Evolutionary conservation across 2,329 filamentous ascomycete genomes (phyloP).

Genomic region (Aspergillus phoenicis): DNA sequence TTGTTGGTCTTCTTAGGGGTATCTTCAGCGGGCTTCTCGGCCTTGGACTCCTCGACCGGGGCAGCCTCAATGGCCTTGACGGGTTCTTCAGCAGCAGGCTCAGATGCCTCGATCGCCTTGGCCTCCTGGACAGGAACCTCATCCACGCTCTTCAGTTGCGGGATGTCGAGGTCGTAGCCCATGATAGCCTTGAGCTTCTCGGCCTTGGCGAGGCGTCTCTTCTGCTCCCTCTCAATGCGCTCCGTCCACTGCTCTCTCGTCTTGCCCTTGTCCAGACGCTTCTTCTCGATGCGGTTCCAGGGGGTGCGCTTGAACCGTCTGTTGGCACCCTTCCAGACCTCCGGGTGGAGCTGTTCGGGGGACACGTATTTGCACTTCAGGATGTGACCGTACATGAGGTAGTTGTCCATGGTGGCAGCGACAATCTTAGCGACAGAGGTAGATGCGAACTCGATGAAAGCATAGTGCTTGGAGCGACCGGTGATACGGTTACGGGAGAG

Average conservation of each 20-base stretch:
- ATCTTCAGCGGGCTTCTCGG: slow-evolving; percentile 29
- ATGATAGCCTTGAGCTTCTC: slow-evolving; percentile 73
- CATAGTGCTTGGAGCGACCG: slow-evolving; percentile 88
- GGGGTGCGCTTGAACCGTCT: slow-evolving; percentile 86
- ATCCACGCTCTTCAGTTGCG: slow-evolving; percentile 67
- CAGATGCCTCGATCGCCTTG: slow-evolving; percentile 38
- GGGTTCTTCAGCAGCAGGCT: slow-evolving; percentile 24
- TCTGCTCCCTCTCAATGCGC: slow-evolving; percentile 72
- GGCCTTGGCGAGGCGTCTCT: slow-evolving; percentile 67
- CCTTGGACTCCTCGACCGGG: slow-evolving; percentile 23
- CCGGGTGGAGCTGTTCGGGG: slow-evolving; percentile 73
- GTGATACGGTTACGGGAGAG: slow-evolving; percentile 91
- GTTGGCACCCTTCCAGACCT: slow-evolving; percentile 89
- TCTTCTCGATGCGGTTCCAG: slow-evolving; percentile 81
- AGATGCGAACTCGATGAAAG: slow-evolving; percentile 84
- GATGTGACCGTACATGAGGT: slow-evolving; percentile 91
- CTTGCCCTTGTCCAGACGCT: slow-evolving; percentile 71
- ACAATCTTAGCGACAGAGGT: slow-evolving; percentile 86
- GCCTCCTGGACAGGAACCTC: slow-evolving; percentile 50
- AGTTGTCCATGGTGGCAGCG: slow-evolving; percentile 95
- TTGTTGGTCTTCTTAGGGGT: slow-evolving; percentile 41
- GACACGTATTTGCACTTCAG: slow-evolving; percentile 83
- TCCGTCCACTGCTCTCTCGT: slow-evolving; percentile 77
- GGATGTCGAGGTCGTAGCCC: slow-evolving; percentile 81
- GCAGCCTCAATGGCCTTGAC: slow-evolving; percentile 36